Base-by-base conservation (phyloP, 768 basidiomycete species). In the Cyclocybe cylindracea region DNA sequence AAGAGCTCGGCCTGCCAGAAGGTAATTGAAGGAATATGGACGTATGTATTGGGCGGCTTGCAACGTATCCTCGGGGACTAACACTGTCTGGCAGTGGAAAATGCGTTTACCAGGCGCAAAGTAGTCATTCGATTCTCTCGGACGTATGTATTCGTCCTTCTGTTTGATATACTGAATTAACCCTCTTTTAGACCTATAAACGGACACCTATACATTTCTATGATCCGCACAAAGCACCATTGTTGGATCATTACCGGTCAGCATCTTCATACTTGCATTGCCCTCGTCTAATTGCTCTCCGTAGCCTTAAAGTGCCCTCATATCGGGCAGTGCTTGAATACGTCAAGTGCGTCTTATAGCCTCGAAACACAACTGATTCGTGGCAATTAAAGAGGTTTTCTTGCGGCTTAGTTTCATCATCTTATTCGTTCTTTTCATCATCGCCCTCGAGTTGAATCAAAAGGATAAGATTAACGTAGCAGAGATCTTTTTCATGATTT, bases 171-270 rank as follows among this genome's bases (percentile, higher is more conserved):
- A 37, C 37, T 10, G 39, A 5, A 53, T 35, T 51, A 41, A 16
- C 48, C 43, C 38, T 18, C 37, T 14, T 19, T 13, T 52, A 95
- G 94, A 94, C 91, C 24, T 98, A 98, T 70, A 97, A 97, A 74
- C 82, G 87, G 43, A 91, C 83, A 19, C 93, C 95, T 9, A 81
- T 97, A 33, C 91, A 94, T 66, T 89, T 96, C 60, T 97, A 98
- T 66, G 93, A 98, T 64, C 94, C 94, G 2, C 88, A 94, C 63
- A 91, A 86, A 65, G 94, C 94, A 0, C 92, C 94, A 13, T 68
- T 97, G n/a, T 80, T 98, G 6, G 94, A 98, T 64, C 94, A 98
- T 69, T 98, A 97, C 63, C 85, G 95, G 91, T 91, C 48, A 32
- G 78, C 65, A 11, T 37, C 29, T 37, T 39, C 34, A 33, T 6